Evolutionary conservation across 352 stramenopile species (phyloP).

Genomic region (Thalassiosira hispida): DNA sequence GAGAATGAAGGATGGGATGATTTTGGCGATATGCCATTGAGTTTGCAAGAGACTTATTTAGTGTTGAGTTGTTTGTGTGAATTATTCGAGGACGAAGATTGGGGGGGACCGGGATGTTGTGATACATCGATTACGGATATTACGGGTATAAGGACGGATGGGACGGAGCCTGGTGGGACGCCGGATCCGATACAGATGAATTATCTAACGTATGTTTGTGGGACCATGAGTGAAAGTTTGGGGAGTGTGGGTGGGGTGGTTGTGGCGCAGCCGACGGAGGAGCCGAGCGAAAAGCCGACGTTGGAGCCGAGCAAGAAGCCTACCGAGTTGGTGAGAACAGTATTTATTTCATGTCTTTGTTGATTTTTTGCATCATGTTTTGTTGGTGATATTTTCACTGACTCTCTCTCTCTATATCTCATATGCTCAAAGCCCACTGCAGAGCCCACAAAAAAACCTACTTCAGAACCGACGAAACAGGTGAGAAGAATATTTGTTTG

Average conservation of each 20-base stretch:
- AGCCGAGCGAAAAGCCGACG: constrained; percentile 24
- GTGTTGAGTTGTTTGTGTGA: constrained; percentile 51
- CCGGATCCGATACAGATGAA: constrained; percentile 10
- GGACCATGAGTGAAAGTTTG: constrained; percentile 37
- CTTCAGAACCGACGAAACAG: constrained; percentile 12
- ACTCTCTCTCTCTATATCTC: too few relatives aligned
- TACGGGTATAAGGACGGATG: constrained; percentile 43
- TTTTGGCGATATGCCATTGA: constrained; percentile 43
- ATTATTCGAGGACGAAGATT: constrained; percentile 18
- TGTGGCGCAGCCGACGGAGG: background rate
- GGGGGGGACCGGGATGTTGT: constrained; percentile 37
- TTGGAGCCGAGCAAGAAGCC: background rate
- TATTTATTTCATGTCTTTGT: background rate
- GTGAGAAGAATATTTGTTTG: too few relatives aligned
- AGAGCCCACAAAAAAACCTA: constrained; percentile 8
- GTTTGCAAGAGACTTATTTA: constrained; percentile 39
- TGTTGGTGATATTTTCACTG: too few relatives aligned
- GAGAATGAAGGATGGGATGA: background rate
- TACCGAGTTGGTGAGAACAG: background rate
- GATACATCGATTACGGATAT: background rate
- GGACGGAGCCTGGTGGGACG: constrained; percentile 12
- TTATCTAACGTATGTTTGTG: constrained; percentile 54
- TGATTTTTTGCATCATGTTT: background rate
- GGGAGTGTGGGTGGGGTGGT: constrained; percentile 19
- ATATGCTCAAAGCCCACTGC: background rate